A percentile compares a stretch with the other conserved stretches of the same genome.
These are phyloP conservation scores for Botrytis deweyae DNA, from an alignment of 2,329 filamentous ascomycete genomes.

Conservation along the genomic window DNA sequence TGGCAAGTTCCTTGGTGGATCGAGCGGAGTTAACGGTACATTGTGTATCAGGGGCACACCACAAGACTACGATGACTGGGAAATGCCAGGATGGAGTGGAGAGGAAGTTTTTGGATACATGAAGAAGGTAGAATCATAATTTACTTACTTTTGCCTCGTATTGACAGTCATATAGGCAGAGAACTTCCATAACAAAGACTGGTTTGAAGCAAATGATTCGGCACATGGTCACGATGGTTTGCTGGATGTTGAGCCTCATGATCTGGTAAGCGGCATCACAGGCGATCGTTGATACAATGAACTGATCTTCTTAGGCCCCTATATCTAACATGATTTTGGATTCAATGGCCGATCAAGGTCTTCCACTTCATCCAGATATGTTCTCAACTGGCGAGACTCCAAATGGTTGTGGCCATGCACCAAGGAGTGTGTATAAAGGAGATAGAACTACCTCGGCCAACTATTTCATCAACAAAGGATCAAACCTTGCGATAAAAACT, in stretches of 20 bases:
- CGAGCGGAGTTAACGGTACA: constrained; percentile 51
- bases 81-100: constrained; percentile 53
- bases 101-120: constrained; percentile 58
- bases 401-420: constrained; percentile 56
- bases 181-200: constrained; percentile 56
- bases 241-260: constrained; percentile 56
- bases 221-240: constrained; percentile 53
- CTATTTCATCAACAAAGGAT: constrained; percentile 46
- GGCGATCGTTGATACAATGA: neutral
- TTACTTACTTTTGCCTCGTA: neutral
- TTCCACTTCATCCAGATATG: constrained; percentile 58
- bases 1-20: constrained; percentile 51
- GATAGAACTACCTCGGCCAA: constrained; percentile 54
- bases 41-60: constrained; percentile 50
- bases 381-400: constrained; percentile 53
- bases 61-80: constrained; percentile 57
- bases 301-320: constrained; percentile 38
- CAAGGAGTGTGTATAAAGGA: constrained; percentile 53
- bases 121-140: constrained; percentile 45
- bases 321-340: constrained; percentile 56
- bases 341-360: constrained; percentile 54
- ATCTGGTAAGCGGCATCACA: constrained; percentile 44
- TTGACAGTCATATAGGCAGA: constrained; percentile 46
- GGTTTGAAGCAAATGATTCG: constrained; percentile 51
- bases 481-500: constrained; percentile 45